These are phyloP conservation scores for Heterobasidion annosum DNA, from an alignment of 1,284 basidiomycete genomes.

Conservation along the genomic window DNA sequence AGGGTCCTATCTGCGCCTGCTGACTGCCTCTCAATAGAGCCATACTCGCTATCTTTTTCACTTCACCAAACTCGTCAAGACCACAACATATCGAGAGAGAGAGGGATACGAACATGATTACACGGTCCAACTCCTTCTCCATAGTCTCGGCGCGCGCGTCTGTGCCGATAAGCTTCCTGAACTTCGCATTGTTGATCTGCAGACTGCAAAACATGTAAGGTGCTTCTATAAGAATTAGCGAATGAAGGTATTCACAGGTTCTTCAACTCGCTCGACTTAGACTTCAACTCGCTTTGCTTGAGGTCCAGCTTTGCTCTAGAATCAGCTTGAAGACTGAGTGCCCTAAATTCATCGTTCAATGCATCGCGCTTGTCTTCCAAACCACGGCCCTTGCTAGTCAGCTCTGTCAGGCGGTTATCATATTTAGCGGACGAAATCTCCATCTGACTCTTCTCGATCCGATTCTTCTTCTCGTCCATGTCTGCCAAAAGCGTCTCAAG, in stretches of 20 bases:
- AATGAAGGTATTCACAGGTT: conserved; percentile 40
- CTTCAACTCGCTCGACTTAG: conserved; percentile 56
- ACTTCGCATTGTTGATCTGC: conserved; percentile 50
- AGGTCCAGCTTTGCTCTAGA: conserved; percentile 75
- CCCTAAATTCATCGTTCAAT: conserved; percentile 65
- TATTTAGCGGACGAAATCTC: conserved; percentile 58
- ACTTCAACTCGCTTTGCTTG: conserved; percentile 61
- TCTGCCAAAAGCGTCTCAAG: conserved; percentile 53
- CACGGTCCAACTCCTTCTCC: conserved; percentile 60
- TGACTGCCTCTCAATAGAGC: conserved; percentile 43
- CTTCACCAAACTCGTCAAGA: conserved; percentile 25
- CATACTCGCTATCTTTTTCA: conserved; percentile 56
- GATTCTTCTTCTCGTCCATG: conserved; percentile 57
- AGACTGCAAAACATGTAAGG: conserved; percentile 34
- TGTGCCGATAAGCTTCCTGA: conserved; percentile 52
- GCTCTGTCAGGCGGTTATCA: conserved; percentile 62
- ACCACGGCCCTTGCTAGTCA: conserved; percentile 40
- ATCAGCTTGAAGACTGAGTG: conserved; percentile 77
- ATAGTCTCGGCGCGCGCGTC: conserved; percentile 57
- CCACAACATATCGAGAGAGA: background rate
- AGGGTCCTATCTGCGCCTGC: conserved; percentile 43
- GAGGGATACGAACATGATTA: conserved; percentile 38
- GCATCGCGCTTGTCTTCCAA: conserved; percentile 70
- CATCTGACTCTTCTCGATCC: conserved; percentile 46
- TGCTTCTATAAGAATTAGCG: too few relatives aligned